phyloP scores from a whole-genome alignment of 2,329 filamentous ascomycete species.

The Hypoxylon sp. region DNA sequence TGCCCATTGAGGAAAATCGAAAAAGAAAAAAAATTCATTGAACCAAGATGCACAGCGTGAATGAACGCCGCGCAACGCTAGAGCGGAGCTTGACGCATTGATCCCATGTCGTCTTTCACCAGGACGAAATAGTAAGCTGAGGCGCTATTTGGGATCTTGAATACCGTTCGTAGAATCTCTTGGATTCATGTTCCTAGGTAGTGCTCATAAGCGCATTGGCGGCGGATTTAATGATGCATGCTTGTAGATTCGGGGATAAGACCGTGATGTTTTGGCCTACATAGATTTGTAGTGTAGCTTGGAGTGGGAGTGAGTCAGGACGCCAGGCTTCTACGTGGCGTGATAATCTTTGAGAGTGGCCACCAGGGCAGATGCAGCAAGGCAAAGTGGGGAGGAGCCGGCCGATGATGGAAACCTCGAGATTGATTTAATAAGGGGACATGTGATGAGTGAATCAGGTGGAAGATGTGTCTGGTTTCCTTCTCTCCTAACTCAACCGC shows the following conservation, averaged over 20 bases:
- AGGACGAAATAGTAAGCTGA: conserved; percentile 2
- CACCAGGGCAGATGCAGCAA: conserved; percentile 26
- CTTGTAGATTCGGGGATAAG: conserved; percentile 23
- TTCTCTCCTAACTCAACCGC: conserved; percentile 14
- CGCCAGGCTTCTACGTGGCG: conserved; percentile 29
- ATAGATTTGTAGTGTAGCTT: conserved; percentile 3
- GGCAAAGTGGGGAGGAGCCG: conserved; percentile 20
- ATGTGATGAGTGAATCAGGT: conserved; percentile 29
- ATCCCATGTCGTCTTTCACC: conserved; percentile 5
- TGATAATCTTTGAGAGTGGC: conserved; percentile 26
- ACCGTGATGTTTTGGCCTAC: conserved; percentile 8
- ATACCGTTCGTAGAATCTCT: conserved; percentile 5
- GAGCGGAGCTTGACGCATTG: conserved; percentile 10
- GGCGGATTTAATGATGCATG: conserved; percentile 20
- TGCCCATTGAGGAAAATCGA: conserved; percentile 27
- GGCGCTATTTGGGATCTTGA: conserved; percentile 3
- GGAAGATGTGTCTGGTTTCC: conserved; percentile 1
- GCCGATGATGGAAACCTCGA: conserved; percentile 16
- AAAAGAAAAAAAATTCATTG: conserved; percentile 17
- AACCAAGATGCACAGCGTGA: conserved; percentile 21
- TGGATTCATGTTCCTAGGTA: background rate
- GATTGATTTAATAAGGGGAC: conserved; percentile 13
- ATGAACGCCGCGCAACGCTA: background rate
- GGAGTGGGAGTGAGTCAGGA: conserved; percentile 34
- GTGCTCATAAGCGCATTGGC: conserved; percentile 13